Conservation (phyloP, 345 rosid genomes). For the Diplotaxis tenuifolia region DNA sequence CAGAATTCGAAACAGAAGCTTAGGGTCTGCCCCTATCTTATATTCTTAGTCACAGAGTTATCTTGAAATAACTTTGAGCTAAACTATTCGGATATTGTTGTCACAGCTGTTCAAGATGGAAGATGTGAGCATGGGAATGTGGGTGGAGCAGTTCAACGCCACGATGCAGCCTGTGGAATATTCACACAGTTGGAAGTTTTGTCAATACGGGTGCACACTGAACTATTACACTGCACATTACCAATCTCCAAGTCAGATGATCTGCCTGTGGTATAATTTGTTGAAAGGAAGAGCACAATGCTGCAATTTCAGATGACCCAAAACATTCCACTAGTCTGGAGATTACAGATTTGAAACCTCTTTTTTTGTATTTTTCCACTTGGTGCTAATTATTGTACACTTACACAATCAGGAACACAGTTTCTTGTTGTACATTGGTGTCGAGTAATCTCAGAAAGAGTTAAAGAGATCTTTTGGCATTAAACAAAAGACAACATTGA, state of each 20-base stretch:
- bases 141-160: conserved; percentile 85
- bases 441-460: conserved; percentile 14
- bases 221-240: conserved; percentile 90
- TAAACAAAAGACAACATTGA: background rate
- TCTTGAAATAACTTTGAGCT: background rate
- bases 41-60: background rate
- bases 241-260: conserved; percentile 95
- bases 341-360: background rate
- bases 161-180: conserved; percentile 61
- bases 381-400: conserved; percentile 11
- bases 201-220: conserved; percentile 90
- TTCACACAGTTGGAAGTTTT: conserved; percentile 92
- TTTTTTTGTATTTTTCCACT: background rate
- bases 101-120: conserved; percentile 97
- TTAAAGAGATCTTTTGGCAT: conserved; percentile 1
- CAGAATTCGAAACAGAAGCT: conserved; percentile 63
- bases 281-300: conserved; percentile 68
- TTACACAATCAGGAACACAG: background rate
- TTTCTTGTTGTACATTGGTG: conserved; percentile 27
- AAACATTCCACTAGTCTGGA: background rate
- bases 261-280: conserved; percentile 88
- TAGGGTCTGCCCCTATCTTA: conserved; percentile 41
- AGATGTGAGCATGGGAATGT: conserved; percentile 98
- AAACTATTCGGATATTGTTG: conserved; percentile 11
- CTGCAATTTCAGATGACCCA: conserved; percentile 80